phyloP scores from a whole-genome alignment of 2,329 filamentous ascomycete genomes.

The Grosmannia huntii region DNA sequence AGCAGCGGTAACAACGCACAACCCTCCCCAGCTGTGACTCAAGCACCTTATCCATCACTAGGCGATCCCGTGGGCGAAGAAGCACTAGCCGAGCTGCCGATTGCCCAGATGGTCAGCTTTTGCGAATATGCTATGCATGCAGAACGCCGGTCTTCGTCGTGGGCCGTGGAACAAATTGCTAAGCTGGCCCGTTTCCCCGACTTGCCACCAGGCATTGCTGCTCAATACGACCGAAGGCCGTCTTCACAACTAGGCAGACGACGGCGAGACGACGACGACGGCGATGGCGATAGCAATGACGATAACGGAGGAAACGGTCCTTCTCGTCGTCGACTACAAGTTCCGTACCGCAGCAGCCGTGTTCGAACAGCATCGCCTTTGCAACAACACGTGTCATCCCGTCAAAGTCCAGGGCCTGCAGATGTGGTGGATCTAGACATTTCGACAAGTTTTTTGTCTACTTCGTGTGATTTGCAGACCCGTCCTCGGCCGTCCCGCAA shows the following conservation, averaged over 20 bases:
- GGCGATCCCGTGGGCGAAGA: slow-evolving; percentile 2
- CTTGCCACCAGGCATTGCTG: slow-evolving; percentile 3
- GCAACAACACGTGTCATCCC: slow-evolving; percentile 3
- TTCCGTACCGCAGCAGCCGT: not conserved
- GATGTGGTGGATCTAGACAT: slow-evolving; percentile 2
- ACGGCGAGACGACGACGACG: not conserved
- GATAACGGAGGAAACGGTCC: not conserved
- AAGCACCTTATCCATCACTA: slow-evolving; percentile 1
- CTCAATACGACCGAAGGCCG: not conserved
- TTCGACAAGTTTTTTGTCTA: slow-evolving; percentile 4
- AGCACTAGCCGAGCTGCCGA: slow-evolving; percentile 2
- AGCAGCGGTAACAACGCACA: not conserved
- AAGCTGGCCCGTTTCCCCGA: slow-evolving; percentile 4
- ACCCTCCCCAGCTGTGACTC: not conserved
- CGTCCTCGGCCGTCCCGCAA: slow-evolving; percentile 4
- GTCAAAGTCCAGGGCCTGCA: not conserved
- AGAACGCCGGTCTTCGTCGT: slow-evolving; percentile 2
- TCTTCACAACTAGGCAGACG: slow-evolving; percentile 2
- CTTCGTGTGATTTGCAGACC: slow-evolving; percentile 2
- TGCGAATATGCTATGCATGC: slow-evolving; percentile 4
- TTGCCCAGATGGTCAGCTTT: slow-evolving; percentile 5
- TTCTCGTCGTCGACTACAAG: slow-evolving; percentile 1
- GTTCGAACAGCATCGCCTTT: not conserved
- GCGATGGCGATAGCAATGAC: not conserved
- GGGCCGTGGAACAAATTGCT: slow-evolving; percentile 2